A percentile compares a stretch with the other conserved stretches of the same genome.
phyloP scores from a whole-genome alignment of 1,139 yeast species.

The Kurtzmaniella quercitrusa region DNA sequence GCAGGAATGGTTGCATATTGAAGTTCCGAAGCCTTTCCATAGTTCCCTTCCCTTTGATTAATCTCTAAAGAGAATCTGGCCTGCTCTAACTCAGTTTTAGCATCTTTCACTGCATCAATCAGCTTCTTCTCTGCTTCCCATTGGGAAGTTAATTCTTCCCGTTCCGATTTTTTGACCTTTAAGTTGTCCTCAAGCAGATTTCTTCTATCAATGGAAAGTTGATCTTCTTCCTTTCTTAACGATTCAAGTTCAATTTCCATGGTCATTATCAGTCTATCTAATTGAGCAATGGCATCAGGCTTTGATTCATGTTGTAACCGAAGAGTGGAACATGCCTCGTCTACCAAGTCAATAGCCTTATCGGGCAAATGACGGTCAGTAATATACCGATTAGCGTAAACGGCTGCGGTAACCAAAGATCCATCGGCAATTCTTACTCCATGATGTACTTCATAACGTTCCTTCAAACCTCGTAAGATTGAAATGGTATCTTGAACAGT shows the following conservation, averaged over 20 bases:
- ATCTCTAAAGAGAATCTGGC: slow-evolving; percentile 81
- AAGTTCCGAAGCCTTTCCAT: slow-evolving; percentile 82
- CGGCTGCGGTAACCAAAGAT: slow-evolving; percentile 92
- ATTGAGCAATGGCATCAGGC: slow-evolving; percentile 88
- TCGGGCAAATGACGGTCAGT: slow-evolving; percentile 92
- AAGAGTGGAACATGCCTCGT: slow-evolving; percentile 94
- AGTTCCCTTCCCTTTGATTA: slow-evolving; percentile 79
- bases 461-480: slow-evolving; percentile 88
- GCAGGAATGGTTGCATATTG: slow-evolving; percentile 85
- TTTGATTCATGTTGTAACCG: slow-evolving; percentile 94
- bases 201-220: slow-evolving; percentile 72
- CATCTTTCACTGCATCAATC: slow-evolving; percentile 70
- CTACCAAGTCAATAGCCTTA: slow-evolving; percentile 93
- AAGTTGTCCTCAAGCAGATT: slow-evolving; percentile 62
- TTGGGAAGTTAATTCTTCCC: slow-evolving; percentile 63
- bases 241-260: slow-evolving; percentile 93
- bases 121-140: slow-evolving; percentile 83
- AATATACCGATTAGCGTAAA: slow-evolving; percentile 83
- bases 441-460: slow-evolving; percentile 93
- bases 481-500: slow-evolving; percentile 88
- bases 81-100: slow-evolving; percentile 78
- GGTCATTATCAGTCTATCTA: slow-evolving; percentile 89
- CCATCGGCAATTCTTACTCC: slow-evolving; percentile 96
- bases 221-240: slow-evolving; percentile 86
- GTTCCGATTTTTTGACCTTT: slow-evolving; percentile 57